Evolutionary conservation across 768 basidiomycete species (phyloP).

Genomic region (Phylloporus rhodoxanthus): DNA sequence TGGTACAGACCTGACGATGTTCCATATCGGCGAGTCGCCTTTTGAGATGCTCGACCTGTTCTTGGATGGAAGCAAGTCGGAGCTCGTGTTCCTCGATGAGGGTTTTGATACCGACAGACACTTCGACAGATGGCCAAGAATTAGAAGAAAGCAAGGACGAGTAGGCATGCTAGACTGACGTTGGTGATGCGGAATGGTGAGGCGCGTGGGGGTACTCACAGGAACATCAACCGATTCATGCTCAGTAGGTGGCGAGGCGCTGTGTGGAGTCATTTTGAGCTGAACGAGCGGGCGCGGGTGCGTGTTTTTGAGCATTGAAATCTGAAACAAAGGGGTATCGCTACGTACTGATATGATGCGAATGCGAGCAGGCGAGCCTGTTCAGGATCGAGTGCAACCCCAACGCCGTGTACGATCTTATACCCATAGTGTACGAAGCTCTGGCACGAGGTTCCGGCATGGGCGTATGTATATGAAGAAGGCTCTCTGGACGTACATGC

Average conservation of each 20-base stretch:
- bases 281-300: neutral
- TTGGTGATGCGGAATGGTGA: neutral
- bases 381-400: neutral
- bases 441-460: constrained; percentile 12
- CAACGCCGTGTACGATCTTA: neutral
- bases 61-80: constrained; percentile 12
- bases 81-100: constrained; percentile 16
- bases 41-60: constrained; percentile 7
- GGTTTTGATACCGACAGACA: constrained; percentile 4
- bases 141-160: constrained; percentile 13
- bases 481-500: neutral
- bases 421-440: no score
- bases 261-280: constrained; percentile 5
- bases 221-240: constrained; percentile 1
- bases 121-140: constrained; percentile 9
- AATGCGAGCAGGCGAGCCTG: neutral
- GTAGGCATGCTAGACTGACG: constrained; percentile 4
- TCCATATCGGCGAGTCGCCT: constrained; percentile 11
- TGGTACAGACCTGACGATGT: neutral
- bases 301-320: neutral
- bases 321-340: neutral
- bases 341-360: neutral
- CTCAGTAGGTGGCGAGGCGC: neutral
- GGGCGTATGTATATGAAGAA: constrained; percentile 1
- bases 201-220: constrained; percentile 6